Percentiles rank a stretch among this genome's conserved stretches.
These are phyloP conservation scores for Fusarium abutilonis DNA, from an alignment of 2,329 filamentous ascomycete genomes.

Conservation along the genomic window DNA sequence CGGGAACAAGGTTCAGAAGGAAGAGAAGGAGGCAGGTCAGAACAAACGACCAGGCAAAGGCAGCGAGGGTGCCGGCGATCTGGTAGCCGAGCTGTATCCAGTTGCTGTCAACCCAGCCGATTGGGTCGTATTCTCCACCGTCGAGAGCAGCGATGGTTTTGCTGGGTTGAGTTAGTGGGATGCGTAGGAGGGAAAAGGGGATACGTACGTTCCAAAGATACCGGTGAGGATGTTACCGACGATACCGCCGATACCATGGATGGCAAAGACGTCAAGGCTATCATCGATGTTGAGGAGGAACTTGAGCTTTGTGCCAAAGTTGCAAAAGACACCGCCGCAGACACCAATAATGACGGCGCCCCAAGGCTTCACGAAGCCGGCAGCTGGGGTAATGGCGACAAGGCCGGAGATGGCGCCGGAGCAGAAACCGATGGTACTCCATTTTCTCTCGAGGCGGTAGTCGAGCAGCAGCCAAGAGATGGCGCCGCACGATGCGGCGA, in stretches of 20 bases:
- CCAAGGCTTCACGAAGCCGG: slow-evolving; percentile 80
- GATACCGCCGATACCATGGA: slow-evolving; percentile 87
- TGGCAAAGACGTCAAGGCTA: slow-evolving; percentile 89
- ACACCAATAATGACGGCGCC: slow-evolving; percentile 68
- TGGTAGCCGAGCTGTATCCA: slow-evolving; percentile 77
- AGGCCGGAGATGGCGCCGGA: slow-evolving; percentile 88
- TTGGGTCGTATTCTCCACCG: slow-evolving; percentile 66
- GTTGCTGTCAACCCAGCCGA: slow-evolving; percentile 77
- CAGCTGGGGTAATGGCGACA: slow-evolving; percentile 85
- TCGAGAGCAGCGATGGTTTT: slow-evolving; percentile 79
- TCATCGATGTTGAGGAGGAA: slow-evolving; percentile 81
- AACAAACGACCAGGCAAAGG: slow-evolving; percentile 72
- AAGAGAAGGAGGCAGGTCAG: slow-evolving; percentile 76
- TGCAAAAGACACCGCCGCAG: slow-evolving; percentile 73
- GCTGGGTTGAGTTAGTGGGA: slow-evolving; percentile 49
- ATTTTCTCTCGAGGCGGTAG: slow-evolving; percentile 91
- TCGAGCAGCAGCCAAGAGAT: slow-evolving; percentile 88
- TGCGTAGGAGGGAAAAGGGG: not conserved
- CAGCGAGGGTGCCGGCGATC: slow-evolving; percentile 72
- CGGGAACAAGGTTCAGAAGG: slow-evolving; percentile 75
- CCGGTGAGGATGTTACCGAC: slow-evolving; percentile 82
- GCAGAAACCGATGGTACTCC: slow-evolving; percentile 94
- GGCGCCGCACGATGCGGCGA: slow-evolving; percentile 82
- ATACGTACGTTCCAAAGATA: slow-evolving; percentile 74
- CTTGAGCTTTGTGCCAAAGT: slow-evolving; percentile 88